phyloP scores from a whole-genome alignment of 805 yeast genomes.

The Candida boleticola region DNA sequence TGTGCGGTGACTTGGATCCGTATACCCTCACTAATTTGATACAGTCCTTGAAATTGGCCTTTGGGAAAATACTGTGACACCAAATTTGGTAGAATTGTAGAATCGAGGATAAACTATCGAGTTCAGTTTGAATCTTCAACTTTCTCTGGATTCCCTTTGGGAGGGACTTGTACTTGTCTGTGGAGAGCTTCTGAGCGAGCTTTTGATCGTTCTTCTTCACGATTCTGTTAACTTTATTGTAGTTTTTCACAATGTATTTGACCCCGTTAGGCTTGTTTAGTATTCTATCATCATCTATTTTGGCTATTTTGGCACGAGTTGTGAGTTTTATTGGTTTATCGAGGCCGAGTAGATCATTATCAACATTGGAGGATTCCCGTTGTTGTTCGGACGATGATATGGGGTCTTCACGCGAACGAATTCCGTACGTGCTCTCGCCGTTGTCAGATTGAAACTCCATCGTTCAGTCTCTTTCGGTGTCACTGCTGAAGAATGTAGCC shows the following conservation, averaged over 20 bases:
- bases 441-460: too few species aligned
- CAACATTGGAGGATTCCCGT: too few species aligned
- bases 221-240: slow-evolving; percentile 23
- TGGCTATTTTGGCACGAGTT: slow-evolving; percentile 32
- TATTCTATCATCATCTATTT: slow-evolving; percentile 37
- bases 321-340: slow-evolving; percentile 35
- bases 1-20: slow-evolving; percentile 41
- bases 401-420: not conserved
- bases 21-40: slow-evolving; percentile 50
- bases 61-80: slow-evolving; percentile 65
- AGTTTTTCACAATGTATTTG: slow-evolving; percentile 29
- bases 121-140: slow-evolving; percentile 30
- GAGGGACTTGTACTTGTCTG: slow-evolving; percentile 7
- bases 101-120: slow-evolving; percentile 31
- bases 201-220: slow-evolving; percentile 26
- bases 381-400: not conserved
- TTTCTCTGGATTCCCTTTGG: slow-evolving; percentile 14
- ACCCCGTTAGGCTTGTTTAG: slow-evolving; percentile 33
- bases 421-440: too few species aligned
- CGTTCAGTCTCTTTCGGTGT: too few species aligned
- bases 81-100: slow-evolving; percentile 44
- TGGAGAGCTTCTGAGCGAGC: slow-evolving; percentile 12
- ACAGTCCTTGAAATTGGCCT: slow-evolving; percentile 74
- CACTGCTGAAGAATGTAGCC: too few species aligned
- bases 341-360: slow-evolving; percentile 30